phyloP scores from a whole-genome alignment of 1,284 basidiomycete genomes.

The Apiotrichum laibachii region DNA sequence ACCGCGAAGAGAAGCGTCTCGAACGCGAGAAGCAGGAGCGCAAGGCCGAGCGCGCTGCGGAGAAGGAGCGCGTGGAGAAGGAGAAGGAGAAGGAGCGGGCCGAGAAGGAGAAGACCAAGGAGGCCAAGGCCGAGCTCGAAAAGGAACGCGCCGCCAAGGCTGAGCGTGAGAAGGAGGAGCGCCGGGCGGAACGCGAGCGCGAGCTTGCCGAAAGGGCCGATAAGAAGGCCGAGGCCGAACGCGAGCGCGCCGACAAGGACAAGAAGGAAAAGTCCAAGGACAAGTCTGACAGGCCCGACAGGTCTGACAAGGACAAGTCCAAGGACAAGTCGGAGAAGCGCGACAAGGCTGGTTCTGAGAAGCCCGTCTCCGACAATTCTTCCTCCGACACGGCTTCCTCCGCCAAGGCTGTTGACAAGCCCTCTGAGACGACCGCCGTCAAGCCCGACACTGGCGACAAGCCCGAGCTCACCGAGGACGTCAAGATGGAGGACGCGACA shows the following conservation, averaged over 20 bases:
- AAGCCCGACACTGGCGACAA: neutral
- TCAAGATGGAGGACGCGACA: too few species aligned
- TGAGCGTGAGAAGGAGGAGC: conserved; percentile 10
- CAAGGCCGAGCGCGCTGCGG: neutral
- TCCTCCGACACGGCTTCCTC: neutral
- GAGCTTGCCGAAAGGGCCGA: too few species aligned
- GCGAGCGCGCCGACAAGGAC: neutral
- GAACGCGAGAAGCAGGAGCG: conserved; percentile 1
- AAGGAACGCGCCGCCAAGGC: conserved; percentile 14
- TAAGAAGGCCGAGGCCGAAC: neutral
- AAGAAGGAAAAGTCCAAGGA: neutral
- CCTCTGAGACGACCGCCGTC: neutral
- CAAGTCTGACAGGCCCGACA: conserved; percentile 2
- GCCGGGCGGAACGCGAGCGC: neutral
- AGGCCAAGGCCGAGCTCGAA: conserved; percentile 7
- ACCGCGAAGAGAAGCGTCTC: neutral
- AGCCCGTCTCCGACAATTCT: too few species aligned
- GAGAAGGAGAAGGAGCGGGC: conserved; percentile 9
- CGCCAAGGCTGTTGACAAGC: too few species aligned
- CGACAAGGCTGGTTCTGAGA: neutral
- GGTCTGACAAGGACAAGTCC: conserved; percentile 1
- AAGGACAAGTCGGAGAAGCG: conserved; percentile 7
- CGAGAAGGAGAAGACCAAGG: conserved; percentile 2
- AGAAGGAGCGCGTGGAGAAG: conserved; percentile 18
- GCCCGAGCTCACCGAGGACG: too few species aligned